Evolutionary conservation across 2,329 filamentous ascomycete genomes (phyloP), one percentile per base, ranked within the genome.

Genomic region (Sordariomycetes sp.): DNA sequence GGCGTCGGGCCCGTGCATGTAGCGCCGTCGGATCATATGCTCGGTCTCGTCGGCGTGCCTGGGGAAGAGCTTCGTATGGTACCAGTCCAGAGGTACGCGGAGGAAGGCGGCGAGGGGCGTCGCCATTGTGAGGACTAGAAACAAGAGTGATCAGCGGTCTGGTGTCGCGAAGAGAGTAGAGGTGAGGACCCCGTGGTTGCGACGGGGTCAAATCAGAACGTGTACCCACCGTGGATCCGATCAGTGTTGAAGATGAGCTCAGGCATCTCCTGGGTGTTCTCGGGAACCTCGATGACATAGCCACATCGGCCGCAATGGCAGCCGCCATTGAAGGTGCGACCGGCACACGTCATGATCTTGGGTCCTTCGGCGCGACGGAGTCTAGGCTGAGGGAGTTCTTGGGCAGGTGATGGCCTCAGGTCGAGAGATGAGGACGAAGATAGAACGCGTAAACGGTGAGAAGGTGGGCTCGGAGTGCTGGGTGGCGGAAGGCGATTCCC

Each of bases 241-340:
- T 83, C 81, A 43, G 85, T 84, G 70, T 90, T 87, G 69, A 96
- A 94, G 61, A 90, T 81, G 24, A 95, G 83, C 63, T 85, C 79
- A 18, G 86, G 83, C 55, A 79, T 72, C 37, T 83, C 74, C 46
- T 74, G 71, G 48, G 80, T 75, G 64, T 78, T 72, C 22, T 76
- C 70, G 1, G 90, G 90, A 25, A 93, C 78, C 53, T 82, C 73
- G 64, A 96, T 83, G 59, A 85, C 78, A 73, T 96, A 96, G 67
- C 86, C 80, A 67, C 94, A 96, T 61, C 92, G 84, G 59, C 91
- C 90, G 71, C 92, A 97, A 57, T 87, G 85, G 75, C 92, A 96
- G 62, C 85, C 82, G 65, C 91, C 91, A 62, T 81, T 83, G 59
- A 96, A 79, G 46, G 79, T 79, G 61, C 80, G 74, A 32, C 51